Evolutionary conservation across 2,329 filamentous ascomycete species (phyloP), one percentile per base, ranked within the genome.

Genomic region (Parastagonospora avenae): DNA sequence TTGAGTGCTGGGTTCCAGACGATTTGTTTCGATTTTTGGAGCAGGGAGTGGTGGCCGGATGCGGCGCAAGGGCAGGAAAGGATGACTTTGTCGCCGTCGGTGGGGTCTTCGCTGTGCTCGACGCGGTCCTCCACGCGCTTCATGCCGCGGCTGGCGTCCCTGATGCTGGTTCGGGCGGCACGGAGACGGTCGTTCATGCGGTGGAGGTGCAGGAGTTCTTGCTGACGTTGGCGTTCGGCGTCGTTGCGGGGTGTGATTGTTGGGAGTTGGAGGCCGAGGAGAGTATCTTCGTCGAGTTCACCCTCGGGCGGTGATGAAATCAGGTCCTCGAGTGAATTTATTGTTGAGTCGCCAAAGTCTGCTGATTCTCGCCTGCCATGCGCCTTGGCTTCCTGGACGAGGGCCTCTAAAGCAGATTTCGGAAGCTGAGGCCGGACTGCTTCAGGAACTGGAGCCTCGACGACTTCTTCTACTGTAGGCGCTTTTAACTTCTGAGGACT

Each of bases 251-350:
- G 67, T n/a, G 54, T 45, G 5, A 28, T 55, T 0, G 63, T 66
- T 4, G 71, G 66, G 8, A 71, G 29, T 32, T 64, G 51, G 8
- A 73, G 48, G 10, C 63, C 65, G 46, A 66, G 60, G 6, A 74
- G 52, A 1, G 68, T 72, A 43, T 74, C 71, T 36, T 74, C 71
- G 12, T 74, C 71, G 4, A 50, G 8, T 4, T 67, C 62, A 31
- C 46, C 57, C 19, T 65, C 62, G 16, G 45, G 42, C 11, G 45
- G 61, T 47, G 62, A 69, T 14, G 68, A 57, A 10, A 78, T 70
- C 10, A 80, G 71, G 31, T 77, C 74, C 59, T 80, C 76, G 7
- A 80, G 66, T 3, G 77, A 79, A 39, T 77, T 73, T 37, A 80
- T 74, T 3, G 78, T 81, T 14, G 75, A 76, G 28, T 80, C 78